Base-by-base conservation (phyloP, 73 alveolate genomes). In the Blepharisma stoltei region DNA sequence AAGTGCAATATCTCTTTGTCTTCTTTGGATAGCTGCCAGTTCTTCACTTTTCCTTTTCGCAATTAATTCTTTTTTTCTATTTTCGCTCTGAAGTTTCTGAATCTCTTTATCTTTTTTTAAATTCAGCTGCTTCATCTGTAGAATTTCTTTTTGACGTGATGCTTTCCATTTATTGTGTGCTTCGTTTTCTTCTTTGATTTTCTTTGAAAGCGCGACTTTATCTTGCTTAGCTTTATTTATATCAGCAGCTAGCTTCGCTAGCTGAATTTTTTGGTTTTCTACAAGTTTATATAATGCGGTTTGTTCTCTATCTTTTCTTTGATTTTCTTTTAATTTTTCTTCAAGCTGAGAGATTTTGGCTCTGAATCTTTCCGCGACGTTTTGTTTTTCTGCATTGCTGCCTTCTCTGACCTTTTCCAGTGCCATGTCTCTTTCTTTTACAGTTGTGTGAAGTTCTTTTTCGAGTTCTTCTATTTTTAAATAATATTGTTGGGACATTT, bases 171-270 rank as follows among this genome's bases (percentile, higher is more conserved):
- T 87, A 23, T 78, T 71, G 71, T 77, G 81, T 67, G 73, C 70
- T 52, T 90, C 90, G n/a, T 77, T 53, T 70, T 90, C 91, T 68
- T 87, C 94, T 77, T 87, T 90, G 54, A 87, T 71, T 52, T 77
- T 82, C 80, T 80, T 88, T 49, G 65, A 46, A 27, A 90, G 75
- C 6, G 75, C 69, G 4, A 78, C 87, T 76, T 81, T 90, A 20
- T 87, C 86, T 6, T 80, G 53, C 67, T 84, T 90, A 77, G 88
- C 81, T 55, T 78, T 79, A 50, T 67, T 83, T 18, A 90, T 84
- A 41, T 90, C 97, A 6, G 67, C 83, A 37, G 81, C 93, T 0
- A 90, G 88, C 21, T 80, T 52, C 54, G 76, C 67, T 8, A 90
- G 77, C 71, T 70, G 77, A 46, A 37, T 45, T 87, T 83, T 85